phyloP scores from a whole-genome alignment of 2,329 filamentous ascomycete genomes.

The Penicillium sclerotigenum region DNA sequence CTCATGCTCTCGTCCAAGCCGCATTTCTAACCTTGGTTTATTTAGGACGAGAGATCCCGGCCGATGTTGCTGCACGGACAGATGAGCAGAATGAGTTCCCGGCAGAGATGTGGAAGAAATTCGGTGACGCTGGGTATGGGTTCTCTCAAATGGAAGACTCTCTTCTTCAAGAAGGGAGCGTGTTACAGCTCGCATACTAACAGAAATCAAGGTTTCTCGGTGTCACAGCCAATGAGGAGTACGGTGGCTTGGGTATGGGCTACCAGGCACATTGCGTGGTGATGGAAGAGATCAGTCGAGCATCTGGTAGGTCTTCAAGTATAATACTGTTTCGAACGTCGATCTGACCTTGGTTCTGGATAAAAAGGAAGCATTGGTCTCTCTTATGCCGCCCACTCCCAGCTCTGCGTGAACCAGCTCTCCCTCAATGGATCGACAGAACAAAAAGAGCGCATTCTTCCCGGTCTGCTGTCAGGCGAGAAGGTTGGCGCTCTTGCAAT shows the following conservation, averaged over 20 bases:
- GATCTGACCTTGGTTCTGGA: not conserved
- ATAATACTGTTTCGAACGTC: not conserved
- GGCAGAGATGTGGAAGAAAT: slow-evolving; percentile 84
- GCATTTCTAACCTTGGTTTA: slow-evolving; percentile 19
- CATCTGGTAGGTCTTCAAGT: slow-evolving; percentile 57
- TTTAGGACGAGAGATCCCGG: slow-evolving; percentile 73
- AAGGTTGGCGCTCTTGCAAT: slow-evolving; percentile 87
- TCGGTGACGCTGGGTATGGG: slow-evolving; percentile 74
- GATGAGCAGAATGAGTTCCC: slow-evolving; percentile 88
- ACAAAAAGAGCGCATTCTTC: slow-evolving; percentile 79
- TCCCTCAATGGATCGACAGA: slow-evolving; percentile 77
- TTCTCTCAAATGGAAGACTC: not conserved
- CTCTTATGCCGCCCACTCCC: slow-evolving; percentile 92
- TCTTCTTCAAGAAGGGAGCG: no score
- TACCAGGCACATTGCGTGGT: slow-evolving; percentile 96
- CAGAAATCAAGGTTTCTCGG: slow-evolving; percentile 66
- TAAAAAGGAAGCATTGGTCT: slow-evolving; percentile 56
- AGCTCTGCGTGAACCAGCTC: slow-evolving; percentile 94
- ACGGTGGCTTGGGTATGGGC: slow-evolving; percentile 84
- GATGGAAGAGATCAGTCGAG: slow-evolving; percentile 90
- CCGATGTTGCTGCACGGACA: slow-evolving; percentile 76
- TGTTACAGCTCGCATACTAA: not conserved
- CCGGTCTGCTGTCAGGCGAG: slow-evolving; percentile 74
- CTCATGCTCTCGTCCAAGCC: not conserved
- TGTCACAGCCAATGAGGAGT: slow-evolving; percentile 88